Evolutionary conservation across 164 flowering plant genomes (phyloP), one percentile per base, ranked within the genome.

Genomic region (Vitis amurensis): DNA sequence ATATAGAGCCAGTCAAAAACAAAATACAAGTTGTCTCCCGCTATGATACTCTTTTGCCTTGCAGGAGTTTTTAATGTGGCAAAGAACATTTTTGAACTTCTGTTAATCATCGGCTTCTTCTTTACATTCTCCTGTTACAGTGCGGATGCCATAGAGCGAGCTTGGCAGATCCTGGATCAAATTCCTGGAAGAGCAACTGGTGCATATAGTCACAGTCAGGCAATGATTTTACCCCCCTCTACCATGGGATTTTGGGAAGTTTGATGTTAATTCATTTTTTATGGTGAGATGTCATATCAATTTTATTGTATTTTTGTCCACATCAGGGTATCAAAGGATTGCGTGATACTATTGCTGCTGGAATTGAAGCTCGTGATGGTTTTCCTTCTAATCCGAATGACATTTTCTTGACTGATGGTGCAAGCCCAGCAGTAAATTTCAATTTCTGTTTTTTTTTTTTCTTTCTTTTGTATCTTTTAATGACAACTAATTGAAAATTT

Each of bases 161-260:
- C 98, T 71, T 86, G 91, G 92, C 80, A 91, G 76, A 89, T 96
- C 75, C 83, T 96, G 12, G 97, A 90, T 75, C 95, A 90, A 80
- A 96, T 96, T 74, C 99, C 98, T 50, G 97, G 97, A 70, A 83
- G 91, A 80, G 97, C 98, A 60, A 96, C 98, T 50, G 99, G 99
- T 80, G 98, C 98, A 75, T 96, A 96, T 64, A 96, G 99, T 80
- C 99, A 96, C 72, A 96, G 98, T 73, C 98, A 96, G 92, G 99
- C 89, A 75, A 64, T 64, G 30, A 66, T 77, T 11, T 47, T 12
- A 23, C 17, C 27, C 27, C 27, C 27, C 11, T 8, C 59, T 23
- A 17, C 8, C 9, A 7, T 55, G 1, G 29, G 19, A 31, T 52
- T 15, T 16, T 27, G 8, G 53, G n/a, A 71, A 23, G 12, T 64